A percentile compares a stretch with the other conserved stretches of the same genome.
phyloP scores from a whole-genome alignment of 2,329 filamentous ascomycete genomes.

The Sphaerulina musiva region DNA sequence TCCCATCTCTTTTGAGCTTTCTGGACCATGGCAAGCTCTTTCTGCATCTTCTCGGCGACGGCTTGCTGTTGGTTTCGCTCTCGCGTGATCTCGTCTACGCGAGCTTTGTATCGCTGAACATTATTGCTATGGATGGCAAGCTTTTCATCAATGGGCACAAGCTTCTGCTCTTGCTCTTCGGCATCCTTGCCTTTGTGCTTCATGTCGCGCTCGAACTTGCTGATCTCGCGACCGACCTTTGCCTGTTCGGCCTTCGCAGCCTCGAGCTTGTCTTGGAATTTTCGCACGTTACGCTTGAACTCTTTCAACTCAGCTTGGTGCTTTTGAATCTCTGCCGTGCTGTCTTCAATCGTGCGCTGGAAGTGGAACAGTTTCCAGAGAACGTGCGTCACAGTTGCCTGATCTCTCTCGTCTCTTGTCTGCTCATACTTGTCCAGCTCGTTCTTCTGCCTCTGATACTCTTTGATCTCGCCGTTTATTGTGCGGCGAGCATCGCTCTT shows the following conservation, averaged over 20 bases:
- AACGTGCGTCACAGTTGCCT: slow-evolving; percentile 85
- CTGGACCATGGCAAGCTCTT: slow-evolving; percentile 74
- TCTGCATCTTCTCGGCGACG: slow-evolving; percentile 66
- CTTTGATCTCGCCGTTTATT: slow-evolving; percentile 96
- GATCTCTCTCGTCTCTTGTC: slow-evolving; percentile 83
- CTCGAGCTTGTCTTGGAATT: slow-evolving; percentile 73
- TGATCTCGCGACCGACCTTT: slow-evolving; percentile 66
- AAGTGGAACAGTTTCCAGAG: slow-evolving; percentile 97
- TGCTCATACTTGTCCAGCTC: slow-evolving; percentile 90
- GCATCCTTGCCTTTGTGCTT: slow-evolving; percentile 79
- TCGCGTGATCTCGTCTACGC: slow-evolving; percentile 64
- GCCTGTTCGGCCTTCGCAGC: slow-evolving; percentile 77
- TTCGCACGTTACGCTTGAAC: slow-evolving; percentile 77
- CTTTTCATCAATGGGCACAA: slow-evolving; percentile 90
- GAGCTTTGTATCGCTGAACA: slow-evolving; percentile 59
- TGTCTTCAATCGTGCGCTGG: slow-evolving; percentile 87
- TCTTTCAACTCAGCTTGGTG: slow-evolving; percentile 95
- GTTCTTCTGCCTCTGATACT: slow-evolving; percentile 93
- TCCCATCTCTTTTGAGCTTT: slow-evolving; percentile 88
- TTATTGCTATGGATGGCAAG: slow-evolving; percentile 70
- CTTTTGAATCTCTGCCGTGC: slow-evolving; percentile 80
- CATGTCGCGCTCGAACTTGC: slow-evolving; percentile 77
- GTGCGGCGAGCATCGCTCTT: slow-evolving; percentile 83
- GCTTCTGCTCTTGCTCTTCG: slow-evolving; percentile 74
- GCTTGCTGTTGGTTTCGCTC: slow-evolving; percentile 67